Evolutionary conservation across 257 asterid species (phyloP).

Genomic region (Hygrophila difformis): DNA sequence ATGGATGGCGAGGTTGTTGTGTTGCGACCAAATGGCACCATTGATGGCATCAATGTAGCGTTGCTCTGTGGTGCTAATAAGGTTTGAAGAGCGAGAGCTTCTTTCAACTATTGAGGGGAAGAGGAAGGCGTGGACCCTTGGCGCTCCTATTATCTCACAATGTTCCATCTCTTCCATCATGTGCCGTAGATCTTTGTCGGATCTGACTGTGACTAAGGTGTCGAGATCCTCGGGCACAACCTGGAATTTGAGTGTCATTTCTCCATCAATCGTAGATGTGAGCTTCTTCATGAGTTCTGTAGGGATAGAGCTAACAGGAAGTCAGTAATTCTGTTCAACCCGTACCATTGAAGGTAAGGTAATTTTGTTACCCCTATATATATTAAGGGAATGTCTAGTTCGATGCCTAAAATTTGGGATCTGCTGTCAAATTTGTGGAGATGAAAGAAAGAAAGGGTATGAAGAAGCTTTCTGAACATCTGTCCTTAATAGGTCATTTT

Average conservation of each 20-base stretch:
- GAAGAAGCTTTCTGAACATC: too few relatives aligned
- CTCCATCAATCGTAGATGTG: constrained; percentile 48
- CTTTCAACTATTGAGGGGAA: constrained; percentile 39
- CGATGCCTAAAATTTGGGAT: too few relatives aligned
- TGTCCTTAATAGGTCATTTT: too few relatives aligned
- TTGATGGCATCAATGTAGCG: constrained; percentile 69
- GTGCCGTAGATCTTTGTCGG: constrained; percentile 68
- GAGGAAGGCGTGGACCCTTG: constrained; percentile 62
- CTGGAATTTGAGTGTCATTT: constrained; percentile 73
- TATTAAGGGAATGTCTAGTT: too few relatives aligned
- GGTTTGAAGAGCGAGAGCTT: constrained; percentile 18
- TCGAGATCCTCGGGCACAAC: constrained; percentile 73
- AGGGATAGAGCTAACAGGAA: too few relatives aligned
- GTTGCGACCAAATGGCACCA: constrained; percentile 30
- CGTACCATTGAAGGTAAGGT: too few relatives aligned
- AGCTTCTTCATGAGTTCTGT: constrained; percentile 82
- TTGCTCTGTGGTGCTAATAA: constrained; percentile 44
- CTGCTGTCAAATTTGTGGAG: too few relatives aligned
- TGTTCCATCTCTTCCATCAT: constrained; percentile 65
- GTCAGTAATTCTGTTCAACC: too few relatives aligned
- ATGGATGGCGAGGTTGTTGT: constrained; percentile 16
- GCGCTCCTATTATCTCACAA: constrained; percentile 30
- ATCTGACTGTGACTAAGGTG: constrained; percentile 60
- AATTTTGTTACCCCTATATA: too few relatives aligned
- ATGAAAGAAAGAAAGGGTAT: too few relatives aligned